These are phyloP conservation scores for Helichrysum umbraculigerum DNA, from an alignment of 129 eudicot species.

Conservation along the genomic window DNA sequence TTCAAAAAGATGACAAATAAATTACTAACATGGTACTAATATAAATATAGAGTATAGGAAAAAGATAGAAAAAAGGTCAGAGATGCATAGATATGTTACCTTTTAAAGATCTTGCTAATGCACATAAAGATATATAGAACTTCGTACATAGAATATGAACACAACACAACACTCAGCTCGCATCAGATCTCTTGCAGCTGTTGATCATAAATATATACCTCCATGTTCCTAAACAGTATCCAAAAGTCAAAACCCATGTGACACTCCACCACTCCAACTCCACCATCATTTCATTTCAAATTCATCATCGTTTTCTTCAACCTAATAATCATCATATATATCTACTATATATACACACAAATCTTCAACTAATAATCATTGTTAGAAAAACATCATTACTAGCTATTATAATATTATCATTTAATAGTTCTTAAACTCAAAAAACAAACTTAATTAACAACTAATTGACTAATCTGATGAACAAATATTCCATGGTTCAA, in stretches of 20 bases:
- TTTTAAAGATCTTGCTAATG: neutral
- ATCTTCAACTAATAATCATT: conserved; percentile 13
- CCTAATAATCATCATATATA: neutral
- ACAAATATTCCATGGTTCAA: conserved; percentile 29
- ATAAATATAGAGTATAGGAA: neutral
- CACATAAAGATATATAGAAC: neutral
- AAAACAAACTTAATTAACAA: neutral
- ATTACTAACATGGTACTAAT: no score
- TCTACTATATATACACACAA: neutral
- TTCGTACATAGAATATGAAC: neutral
- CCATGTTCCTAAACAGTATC: conserved; percentile 1
- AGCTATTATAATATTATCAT: neutral
- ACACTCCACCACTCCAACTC: neutral
- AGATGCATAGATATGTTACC: neutral
- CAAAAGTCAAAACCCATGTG: conserved; percentile 11
- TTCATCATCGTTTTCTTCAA: neutral
- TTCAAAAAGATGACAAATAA: no score
- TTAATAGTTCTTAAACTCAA: neutral
- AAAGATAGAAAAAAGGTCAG: neutral
- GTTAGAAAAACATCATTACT: conserved; percentile 9
- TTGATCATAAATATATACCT: neutral
- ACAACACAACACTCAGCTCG: neutral
- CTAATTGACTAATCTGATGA: conserved; percentile 7
- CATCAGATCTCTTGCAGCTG: neutral
- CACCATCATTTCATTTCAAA: neutral